Evolutionary conservation across 129 eudicot genomes (phyloP).

Genomic region (Chrysanthemum makinoi): DNA sequence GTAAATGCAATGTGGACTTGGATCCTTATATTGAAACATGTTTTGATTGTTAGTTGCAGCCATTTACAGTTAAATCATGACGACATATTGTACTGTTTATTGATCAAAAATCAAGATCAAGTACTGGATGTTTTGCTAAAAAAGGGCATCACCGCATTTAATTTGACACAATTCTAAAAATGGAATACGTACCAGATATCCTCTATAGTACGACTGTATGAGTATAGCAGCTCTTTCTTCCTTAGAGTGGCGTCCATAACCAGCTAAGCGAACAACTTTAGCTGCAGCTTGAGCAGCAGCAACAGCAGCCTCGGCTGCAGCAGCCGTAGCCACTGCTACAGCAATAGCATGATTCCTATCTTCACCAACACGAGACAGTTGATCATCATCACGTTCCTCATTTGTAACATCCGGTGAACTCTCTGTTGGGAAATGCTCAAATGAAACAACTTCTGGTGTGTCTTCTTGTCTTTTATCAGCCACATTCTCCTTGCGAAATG

Average conservation of each 20-base stretch:
- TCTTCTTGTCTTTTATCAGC: conserved; percentile 61
- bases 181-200: conserved; percentile 61
- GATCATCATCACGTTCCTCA: conserved; percentile 47
- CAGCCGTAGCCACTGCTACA: conserved; percentile 94
- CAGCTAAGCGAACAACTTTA: conserved; percentile 80
- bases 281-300: conserved; percentile 99
- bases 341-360: conserved; percentile 85
- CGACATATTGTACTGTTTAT: background rate
- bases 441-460: conserved; percentile 77
- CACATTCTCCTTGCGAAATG: conserved; percentile 55
- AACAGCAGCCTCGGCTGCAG: conserved; percentile 96
- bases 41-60: background rate
- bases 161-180: background rate
- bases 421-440: conserved; percentile 86
- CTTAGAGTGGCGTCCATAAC: conserved; percentile 74
- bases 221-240: conserved; percentile 87
- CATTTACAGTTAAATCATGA: background rate
- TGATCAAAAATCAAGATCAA: background rate
- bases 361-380: conserved; percentile 53
- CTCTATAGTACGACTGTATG: conserved; percentile 86
- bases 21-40: background rate
- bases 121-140: background rate
- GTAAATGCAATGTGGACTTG: background rate
- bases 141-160: background rate
- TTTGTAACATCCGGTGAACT: conserved; percentile 70